Evolutionary conservation across 1,139 yeast species (phyloP), one percentile per base, ranked within the genome.

Genomic region (Hyphopichia wangnamkhiaoensis): DNA sequence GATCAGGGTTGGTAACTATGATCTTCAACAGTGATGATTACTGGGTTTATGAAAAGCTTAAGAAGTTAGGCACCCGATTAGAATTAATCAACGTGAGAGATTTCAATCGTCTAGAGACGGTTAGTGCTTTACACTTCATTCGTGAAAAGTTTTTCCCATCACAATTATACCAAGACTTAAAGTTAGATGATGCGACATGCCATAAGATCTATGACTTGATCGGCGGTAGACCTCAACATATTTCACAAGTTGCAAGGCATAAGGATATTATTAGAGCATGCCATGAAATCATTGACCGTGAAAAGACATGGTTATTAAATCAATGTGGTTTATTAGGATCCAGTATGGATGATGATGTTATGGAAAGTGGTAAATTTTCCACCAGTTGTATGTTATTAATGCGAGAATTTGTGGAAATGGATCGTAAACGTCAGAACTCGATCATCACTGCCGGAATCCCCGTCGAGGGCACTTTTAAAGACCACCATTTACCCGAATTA

Each of bases 281-380:
- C 46, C 85, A 84, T 49, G 75, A 72, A 48, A 71, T 87, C 26
- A 85, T 87, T 43, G 94, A 86, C 53, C 68, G 85, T 14, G 95
- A 87, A 49, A 85, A 85, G 56, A 84, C 91, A 0, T 87, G 95
- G 95, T 84, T 86, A 48, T 67, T 87, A 42, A 87, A 86, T 53
- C 90, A 86, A 51, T 86, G 95, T 62, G 94, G 90, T 0, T 65
- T 87, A 13, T 60, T 87, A 7, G 95, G 95, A 2, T 73, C 72
- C 49, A 80, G 71, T 18, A 86, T 87, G 95, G 95, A 87, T 58
- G 95, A 87, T 53, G 95, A 87, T 61, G 95, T 87, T 5, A 84
- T 86, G 86, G 94, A 85, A 46, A 75, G 79, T 46, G 95, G 95
- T 5, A 87, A 87, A 57, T 87, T 87, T 53, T 73, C 90, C 5